Conservation (phyloP, 768 basidiomycete species). For the Gymnopilus dilepis region DNA sequence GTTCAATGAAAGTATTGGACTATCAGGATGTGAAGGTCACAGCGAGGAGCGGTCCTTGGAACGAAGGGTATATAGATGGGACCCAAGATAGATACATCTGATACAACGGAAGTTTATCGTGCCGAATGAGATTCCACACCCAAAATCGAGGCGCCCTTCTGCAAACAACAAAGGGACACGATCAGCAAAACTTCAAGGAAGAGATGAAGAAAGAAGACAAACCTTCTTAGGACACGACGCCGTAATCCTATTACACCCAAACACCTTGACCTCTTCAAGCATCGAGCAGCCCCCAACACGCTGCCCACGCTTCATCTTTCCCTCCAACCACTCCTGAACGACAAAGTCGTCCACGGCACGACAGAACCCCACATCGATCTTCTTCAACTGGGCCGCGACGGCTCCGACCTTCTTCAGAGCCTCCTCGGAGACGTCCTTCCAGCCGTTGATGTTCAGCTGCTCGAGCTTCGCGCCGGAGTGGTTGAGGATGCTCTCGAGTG, state of each 20-base stretch:
- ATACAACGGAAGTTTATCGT: constrained; percentile 16
- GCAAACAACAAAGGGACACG: not conserved
- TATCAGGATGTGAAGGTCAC: no score
- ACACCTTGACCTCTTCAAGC: constrained; percentile 53
- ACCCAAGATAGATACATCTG: no score
- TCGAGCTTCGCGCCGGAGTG: constrained; percentile 69
- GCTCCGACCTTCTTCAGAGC: constrained; percentile 40
- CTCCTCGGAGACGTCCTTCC: constrained; percentile 65
- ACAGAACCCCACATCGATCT: constrained; percentile 87
- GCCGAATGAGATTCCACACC: constrained; percentile 23
- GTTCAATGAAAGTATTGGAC: no score
- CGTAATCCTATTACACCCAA: constrained; percentile 58
- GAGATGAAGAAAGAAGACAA: constrained; percentile 16
- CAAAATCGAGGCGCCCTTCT: constrained; percentile 23
- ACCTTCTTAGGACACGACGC: constrained; percentile 47
- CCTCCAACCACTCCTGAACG: constrained; percentile 68
- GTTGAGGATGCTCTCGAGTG: constrained; percentile 65
- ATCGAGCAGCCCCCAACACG: constrained; percentile 39
- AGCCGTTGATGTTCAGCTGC: constrained; percentile 76
- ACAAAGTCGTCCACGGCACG: constrained; percentile 83
- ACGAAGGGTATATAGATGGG: not conserved
- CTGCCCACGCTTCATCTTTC: constrained; percentile 28
- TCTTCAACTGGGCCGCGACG: constrained; percentile 47
- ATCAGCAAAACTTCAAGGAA: not conserved
- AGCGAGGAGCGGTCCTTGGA: not conserved